These are phyloP conservation scores for Chaetomium olivaceum DNA, from an alignment of 2,329 filamentous ascomycete genomes.

Conservation along the genomic window DNA sequence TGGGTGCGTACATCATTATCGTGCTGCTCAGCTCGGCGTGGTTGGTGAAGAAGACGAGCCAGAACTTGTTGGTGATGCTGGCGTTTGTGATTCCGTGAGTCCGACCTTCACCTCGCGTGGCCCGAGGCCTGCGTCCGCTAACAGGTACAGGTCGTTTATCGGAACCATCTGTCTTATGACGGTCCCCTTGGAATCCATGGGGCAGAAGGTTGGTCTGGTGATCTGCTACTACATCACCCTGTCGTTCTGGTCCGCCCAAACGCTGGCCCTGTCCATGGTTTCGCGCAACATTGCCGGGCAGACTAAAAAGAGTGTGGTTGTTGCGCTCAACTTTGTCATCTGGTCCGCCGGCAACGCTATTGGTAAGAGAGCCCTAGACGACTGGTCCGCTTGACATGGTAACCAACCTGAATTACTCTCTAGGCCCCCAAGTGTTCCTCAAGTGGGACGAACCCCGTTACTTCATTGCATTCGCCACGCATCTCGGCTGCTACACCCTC, in stretches of 20 bases:
- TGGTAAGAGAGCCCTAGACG: constrained; percentile 43
- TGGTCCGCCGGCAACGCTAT: constrained; percentile 70
- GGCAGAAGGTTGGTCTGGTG: constrained; percentile 65
- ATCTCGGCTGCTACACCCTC: constrained; percentile 66
- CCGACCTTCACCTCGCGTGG: background rate
- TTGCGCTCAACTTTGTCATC: constrained; percentile 69
- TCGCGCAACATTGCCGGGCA: constrained; percentile 70
- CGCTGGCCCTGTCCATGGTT: constrained; percentile 65
- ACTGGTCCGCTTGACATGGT: background rate
- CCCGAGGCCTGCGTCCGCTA: background rate
- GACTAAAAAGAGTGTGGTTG: constrained; percentile 69
- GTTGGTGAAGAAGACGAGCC: constrained; percentile 67
- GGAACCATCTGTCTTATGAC: constrained; percentile 74
- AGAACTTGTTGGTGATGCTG: constrained; percentile 68
- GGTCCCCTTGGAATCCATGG: constrained; percentile 56
- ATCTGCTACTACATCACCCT: constrained; percentile 75
- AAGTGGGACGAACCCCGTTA: constrained; percentile 63
- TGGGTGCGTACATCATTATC: constrained; percentile 72
- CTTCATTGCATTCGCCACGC: constrained; percentile 68
- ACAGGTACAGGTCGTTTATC: constrained; percentile 58
- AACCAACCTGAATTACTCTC: background rate
- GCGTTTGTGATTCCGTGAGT: constrained; percentile 65
- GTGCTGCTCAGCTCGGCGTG: constrained; percentile 66
- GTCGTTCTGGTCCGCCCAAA: constrained; percentile 76
- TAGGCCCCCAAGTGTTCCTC: constrained; percentile 65